Evolutionary conservation across 768 basidiomycete species (phyloP).

Genomic region (Termitomyces sp.): DNA sequence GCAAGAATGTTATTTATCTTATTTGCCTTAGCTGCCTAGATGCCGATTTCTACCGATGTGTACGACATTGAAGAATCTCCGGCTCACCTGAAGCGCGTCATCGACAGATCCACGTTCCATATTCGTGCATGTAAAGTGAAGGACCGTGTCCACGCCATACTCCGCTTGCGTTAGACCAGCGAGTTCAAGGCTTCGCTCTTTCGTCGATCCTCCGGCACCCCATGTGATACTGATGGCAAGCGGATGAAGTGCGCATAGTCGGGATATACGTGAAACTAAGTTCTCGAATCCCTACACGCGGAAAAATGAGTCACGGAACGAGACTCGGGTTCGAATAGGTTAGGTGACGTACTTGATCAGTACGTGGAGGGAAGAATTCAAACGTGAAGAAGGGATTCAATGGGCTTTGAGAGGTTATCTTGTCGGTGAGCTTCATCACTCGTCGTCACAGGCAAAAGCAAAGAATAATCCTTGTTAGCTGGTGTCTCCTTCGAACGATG

Average conservation of each 20-base stretch:
- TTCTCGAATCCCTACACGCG: constrained; percentile 79
- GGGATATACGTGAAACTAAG: constrained; percentile 78
- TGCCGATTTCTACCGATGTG: constrained; percentile 1
- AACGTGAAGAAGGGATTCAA: constrained; percentile 81
- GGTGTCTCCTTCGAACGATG: neutral
- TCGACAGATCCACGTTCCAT: constrained; percentile 89
- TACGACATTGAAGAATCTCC: constrained; percentile 1
- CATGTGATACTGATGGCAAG: constrained; percentile 91
- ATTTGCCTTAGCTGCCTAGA: constrained; percentile 67
- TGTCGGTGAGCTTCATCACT: constrained; percentile 70
- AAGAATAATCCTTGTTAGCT: neutral
- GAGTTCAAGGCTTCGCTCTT: constrained; percentile 81
- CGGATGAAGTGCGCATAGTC: constrained; percentile 72
- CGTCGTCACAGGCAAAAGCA: neutral
- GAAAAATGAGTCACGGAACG: neutral
- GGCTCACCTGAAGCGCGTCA: constrained; percentile 69
- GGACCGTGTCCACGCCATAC: constrained; percentile 77
- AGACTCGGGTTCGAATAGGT: neutral
- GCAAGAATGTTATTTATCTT: constrained; percentile 91
- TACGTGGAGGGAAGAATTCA: constrained; percentile 97
- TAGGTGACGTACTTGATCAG: constrained; percentile 59
- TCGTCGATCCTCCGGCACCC: constrained; percentile 95
- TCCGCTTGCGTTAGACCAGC: constrained; percentile 71
- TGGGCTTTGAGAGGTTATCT: constrained; percentile 43
- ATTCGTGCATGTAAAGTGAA: constrained; percentile 97